A percentile compares a stretch with the other conserved stretches of the same genome.
These are phyloP conservation scores for Xylaria polymorpha DNA, from an alignment of 2,329 filamentous ascomycete genomes.

Conservation along the genomic window DNA sequence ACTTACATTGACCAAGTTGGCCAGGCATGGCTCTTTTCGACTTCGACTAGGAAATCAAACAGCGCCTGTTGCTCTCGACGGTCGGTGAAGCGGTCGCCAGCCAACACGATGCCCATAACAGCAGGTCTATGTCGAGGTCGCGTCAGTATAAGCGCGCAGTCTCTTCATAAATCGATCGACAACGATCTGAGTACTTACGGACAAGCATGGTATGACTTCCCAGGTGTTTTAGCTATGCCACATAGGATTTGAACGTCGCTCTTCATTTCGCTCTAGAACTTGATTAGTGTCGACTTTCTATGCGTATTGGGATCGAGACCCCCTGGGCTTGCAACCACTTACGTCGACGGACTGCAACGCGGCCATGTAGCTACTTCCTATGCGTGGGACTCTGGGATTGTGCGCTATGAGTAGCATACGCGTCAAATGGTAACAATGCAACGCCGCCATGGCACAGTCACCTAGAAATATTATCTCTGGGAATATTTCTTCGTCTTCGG, in stretches of 20 bases:
- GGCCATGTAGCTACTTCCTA: slow-evolving; percentile 6
- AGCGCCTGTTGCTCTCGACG: slow-evolving; percentile 7
- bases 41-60: slow-evolving; percentile 6
- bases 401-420: slow-evolving; percentile 17
- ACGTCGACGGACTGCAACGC: slow-evolving; percentile 5
- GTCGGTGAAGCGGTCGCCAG: slow-evolving; percentile 8
- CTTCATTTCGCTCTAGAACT: slow-evolving; percentile 4
- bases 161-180: not conserved
- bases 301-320: not conserved
- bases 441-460: slow-evolving; percentile 14
- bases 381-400: slow-evolving; percentile 6
- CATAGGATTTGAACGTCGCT: slow-evolving; percentile 9
- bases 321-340: not conserved
- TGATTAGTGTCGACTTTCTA: not conserved
- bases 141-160: not conserved
- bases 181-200: slow-evolving; percentile 3
- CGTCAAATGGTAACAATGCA: slow-evolving; percentile 15
- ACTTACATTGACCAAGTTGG: slow-evolving; percentile 15
- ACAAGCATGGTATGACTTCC: not conserved
- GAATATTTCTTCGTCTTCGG: not conserved
- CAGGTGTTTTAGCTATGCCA: slow-evolving; percentile 12
- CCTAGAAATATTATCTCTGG: slow-evolving; percentile 18
- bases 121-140: not conserved
- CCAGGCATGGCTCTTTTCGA: slow-evolving; percentile 1
- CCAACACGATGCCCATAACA: slow-evolving; percentile 5